A percentile compares a stretch with the other conserved stretches of the same genome.
Evolutionary conservation across 1,284 basidiomycete genomes (phyloP).

Genomic region (Boletus chippewaensis): DNA sequence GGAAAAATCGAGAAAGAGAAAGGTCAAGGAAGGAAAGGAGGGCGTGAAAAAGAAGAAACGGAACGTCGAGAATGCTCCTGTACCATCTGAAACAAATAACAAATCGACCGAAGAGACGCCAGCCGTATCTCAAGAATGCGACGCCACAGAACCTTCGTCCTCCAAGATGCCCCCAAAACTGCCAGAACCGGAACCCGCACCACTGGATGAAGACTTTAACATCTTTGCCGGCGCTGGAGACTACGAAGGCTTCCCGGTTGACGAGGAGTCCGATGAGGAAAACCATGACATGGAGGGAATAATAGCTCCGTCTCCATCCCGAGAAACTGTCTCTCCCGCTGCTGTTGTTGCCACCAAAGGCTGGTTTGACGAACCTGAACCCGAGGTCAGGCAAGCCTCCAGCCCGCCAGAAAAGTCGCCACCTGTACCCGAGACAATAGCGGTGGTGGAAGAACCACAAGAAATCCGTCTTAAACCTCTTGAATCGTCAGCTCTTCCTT

Average conservation of each 20-base stretch:
- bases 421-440: conserved; percentile 20
- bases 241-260: conserved; percentile 65
- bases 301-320: neutral
- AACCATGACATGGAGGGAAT: conserved; percentile 1
- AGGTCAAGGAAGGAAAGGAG: conserved; percentile 37
- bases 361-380: conserved; percentile 24
- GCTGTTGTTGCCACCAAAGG: conserved; percentile 3
- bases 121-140: neutral
- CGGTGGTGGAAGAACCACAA: conserved; percentile 39
- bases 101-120: conserved; percentile 23
- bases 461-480: conserved; percentile 58
- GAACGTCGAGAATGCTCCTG: conserved; percentile 29
- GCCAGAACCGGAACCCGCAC: conserved; percentile 11
- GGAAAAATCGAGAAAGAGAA: conserved; percentile 47
- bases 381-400: conserved; percentile 5
- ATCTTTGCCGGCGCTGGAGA: conserved; percentile 86
- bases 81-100: conserved; percentile 23
- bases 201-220: conserved; percentile 50
- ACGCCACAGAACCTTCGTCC: conserved; percentile 1
- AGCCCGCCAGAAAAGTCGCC: conserved; percentile 18
- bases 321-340: neutral
- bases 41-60: conserved; percentile 45
- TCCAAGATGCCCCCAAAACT: conserved; percentile 1
- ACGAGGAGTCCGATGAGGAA: conserved; percentile 42
- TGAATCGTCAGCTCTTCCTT: conserved; percentile 68